Evolutionary conservation across 2,329 filamentous ascomycete species (phyloP), one percentile per base, ranked within the genome.

Genomic region (Colletotrichum sublineola): DNA sequence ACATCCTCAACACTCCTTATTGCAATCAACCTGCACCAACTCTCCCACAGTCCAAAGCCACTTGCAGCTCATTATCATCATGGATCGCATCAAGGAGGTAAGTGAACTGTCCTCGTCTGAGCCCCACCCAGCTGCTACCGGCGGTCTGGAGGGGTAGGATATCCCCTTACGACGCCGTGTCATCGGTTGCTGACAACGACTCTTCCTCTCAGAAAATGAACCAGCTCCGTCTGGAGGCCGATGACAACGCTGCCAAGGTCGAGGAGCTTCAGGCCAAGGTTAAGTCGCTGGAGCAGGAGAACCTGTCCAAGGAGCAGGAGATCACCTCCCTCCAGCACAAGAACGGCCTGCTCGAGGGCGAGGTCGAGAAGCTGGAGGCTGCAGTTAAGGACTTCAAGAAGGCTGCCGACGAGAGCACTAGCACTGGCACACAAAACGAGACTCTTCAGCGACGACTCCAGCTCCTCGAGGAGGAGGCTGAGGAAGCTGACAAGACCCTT

Each of bases 321-420:
- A 97, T 98, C 84, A 97, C 94, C 77, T 98, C 96, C 66, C 91
- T 98, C 80, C 91, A 93, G 82, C 96, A 98, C 92, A 97, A 96
- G 88, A 98, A 97, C 86, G 91, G 91, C 80, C 88, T 97, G 74
- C 92, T 98, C 73, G 96, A 98, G 87, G 79, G 83, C 75, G 95
- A 98, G 82, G 92, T 97, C 77, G 96, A 98, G 87, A 97, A 97
- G 89, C 89, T 97, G 76, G 96, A 98, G 88, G 84, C 85, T 75
- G 86, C 88, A 79, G 89, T 97, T 83, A 94, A 94, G 86, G 94
- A 97, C 77, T 90, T 92, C 83, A 99, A 99, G 90, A 92, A 92
- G 81, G 87, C 92, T 76, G 94, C 94, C 81, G 93, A 93, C 81
- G 93, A 96, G 84, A 93, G 93, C 86, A 91, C 84, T 88, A 94